Evolutionary conservation across 2,329 filamentous ascomycete species (phyloP), one percentile per base, ranked within the genome.

Genomic region (Elsinoe arachidis): DNA sequence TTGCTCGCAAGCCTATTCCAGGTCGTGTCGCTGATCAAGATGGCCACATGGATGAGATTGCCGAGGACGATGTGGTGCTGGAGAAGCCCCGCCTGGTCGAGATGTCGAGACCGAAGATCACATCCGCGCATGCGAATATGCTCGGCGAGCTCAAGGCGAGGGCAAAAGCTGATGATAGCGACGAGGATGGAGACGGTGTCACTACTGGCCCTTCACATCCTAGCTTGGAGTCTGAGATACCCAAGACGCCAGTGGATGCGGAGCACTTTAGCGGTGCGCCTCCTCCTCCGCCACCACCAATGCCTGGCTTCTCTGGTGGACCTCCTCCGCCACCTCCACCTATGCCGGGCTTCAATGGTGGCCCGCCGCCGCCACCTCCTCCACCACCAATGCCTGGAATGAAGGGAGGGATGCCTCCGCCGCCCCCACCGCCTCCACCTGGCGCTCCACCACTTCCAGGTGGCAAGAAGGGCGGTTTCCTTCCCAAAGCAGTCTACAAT

Each of bases 1-100:
- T 76, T 33, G 60, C 64, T 57, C 62, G 69, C 38, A 70, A 71
- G 62, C 66, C 69, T 15, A 59, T 72, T 7, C 63, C 63, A 70
- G 60, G 66, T 30, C 72, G 72, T n/a, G 59, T 61, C n/a, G 60
- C 63, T 9, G 68, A 70, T 38, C 67, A 68, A n/a, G 43, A 60
- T 51, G 60, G 60, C 23, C 55, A 46, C 7, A 78, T 78, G 15
- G 73, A 74, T 19, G 77, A 80, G 2, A 78, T 82, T 14, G 76
- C 74, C 12, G 81, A 80, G 34, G 84, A 86, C 37, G 82, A 79
- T 26, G 77, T 85, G 39, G 72, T 92, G 21, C 87, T 85, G 62
- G 88, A 91, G 73, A 92, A 85, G 72, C 88, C 91, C 38, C 82
- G 85, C 57, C 74, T 96, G 52, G 82, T 96, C 58, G 81, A 93